phyloP scores from a whole-genome alignment of 2,329 filamentous ascomycete species.

The Blastomyces silverae region DNA sequence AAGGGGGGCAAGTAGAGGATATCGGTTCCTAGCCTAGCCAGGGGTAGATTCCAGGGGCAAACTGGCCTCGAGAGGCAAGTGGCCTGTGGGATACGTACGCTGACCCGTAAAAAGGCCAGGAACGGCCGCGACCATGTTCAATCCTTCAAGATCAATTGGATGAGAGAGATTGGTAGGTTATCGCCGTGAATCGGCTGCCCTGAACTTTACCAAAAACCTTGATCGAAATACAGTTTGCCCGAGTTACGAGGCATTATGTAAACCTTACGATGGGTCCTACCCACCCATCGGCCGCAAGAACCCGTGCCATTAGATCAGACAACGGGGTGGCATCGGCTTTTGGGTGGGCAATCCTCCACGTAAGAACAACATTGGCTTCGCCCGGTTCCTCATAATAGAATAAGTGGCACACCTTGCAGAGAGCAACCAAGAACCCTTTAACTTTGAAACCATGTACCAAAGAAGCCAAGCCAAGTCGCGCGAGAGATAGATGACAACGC shows the following conservation, averaged over 20 bases:
- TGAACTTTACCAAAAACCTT: background rate
- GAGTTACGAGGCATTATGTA: background rate
- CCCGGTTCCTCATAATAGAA: background rate
- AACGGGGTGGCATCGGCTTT: background rate
- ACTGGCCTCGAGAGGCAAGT: background rate
- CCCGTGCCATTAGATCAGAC: no score
- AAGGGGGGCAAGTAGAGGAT: background rate
- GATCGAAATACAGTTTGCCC: background rate
- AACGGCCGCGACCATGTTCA: background rate
- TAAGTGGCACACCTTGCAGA: background rate
- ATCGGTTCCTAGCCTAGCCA: background rate
- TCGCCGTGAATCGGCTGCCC: background rate
- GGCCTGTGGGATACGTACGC: background rate
- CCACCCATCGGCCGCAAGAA: no score
- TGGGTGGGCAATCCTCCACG: background rate
- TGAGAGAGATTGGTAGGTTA: conserved; percentile 5
- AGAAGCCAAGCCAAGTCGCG: background rate
- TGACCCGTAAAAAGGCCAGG: background rate
- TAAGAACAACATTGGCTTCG: background rate
- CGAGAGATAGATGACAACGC: background rate
- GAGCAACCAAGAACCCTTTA: no score
- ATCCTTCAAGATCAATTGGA: background rate
- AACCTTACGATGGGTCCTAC: background rate
- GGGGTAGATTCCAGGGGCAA: background rate
- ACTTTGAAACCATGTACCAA: background rate